Percentiles rank a stretch among this genome's conserved stretches.
phyloP scores from a whole-genome alignment of 768 basidiomycete species.

The Pholiota microspora region DNA sequence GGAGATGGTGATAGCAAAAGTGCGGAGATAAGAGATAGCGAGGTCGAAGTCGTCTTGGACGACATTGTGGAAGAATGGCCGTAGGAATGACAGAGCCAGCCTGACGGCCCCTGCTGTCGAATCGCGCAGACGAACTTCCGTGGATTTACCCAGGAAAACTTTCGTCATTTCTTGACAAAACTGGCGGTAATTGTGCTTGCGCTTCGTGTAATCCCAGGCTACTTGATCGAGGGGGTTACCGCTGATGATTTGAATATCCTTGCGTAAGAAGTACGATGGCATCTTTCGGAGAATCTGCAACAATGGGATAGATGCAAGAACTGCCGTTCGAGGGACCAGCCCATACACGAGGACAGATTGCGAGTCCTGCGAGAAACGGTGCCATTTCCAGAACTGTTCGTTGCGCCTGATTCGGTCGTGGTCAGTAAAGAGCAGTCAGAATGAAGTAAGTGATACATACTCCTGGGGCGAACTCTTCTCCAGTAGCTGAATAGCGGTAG shows the following conservation, averaged over 20 bases:
- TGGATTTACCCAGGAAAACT: conserved; percentile 52
- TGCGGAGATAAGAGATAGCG: conserved; percentile 33
- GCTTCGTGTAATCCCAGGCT: conserved; percentile 55
- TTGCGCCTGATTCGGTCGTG: conserved; percentile 43
- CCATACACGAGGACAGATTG: conserved; percentile 75
- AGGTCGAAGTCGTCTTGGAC: conserved; percentile 35
- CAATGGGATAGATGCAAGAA: conserved; percentile 70
- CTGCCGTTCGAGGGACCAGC: conserved; percentile 61
- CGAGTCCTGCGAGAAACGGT: conserved; percentile 70
- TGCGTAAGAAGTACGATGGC: conserved; percentile 64
- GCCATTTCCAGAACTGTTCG: conserved; percentile 73
- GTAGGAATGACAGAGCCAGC: conserved; percentile 63
- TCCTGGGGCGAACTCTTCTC: conserved; percentile 48
- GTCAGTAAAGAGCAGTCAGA: conserved; percentile 9
- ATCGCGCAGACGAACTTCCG: conserved; percentile 59
- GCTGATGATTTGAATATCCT: conserved; percentile 24
- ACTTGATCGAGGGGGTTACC: conserved; percentile 32
- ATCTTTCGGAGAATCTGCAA: conserved; percentile 61
- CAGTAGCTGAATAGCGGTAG: conserved; percentile 66
- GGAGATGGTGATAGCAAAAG: conserved; percentile 49
- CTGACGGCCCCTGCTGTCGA: conserved; percentile 67
- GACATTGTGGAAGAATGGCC: conserved; percentile 64
- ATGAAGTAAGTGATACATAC: conserved; percentile 37
- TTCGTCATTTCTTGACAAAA: conserved; percentile 73
- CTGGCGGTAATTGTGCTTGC: conserved; percentile 60